Conservation (phyloP, 129 eudicot species). For the Lactuca saligna region DNA sequence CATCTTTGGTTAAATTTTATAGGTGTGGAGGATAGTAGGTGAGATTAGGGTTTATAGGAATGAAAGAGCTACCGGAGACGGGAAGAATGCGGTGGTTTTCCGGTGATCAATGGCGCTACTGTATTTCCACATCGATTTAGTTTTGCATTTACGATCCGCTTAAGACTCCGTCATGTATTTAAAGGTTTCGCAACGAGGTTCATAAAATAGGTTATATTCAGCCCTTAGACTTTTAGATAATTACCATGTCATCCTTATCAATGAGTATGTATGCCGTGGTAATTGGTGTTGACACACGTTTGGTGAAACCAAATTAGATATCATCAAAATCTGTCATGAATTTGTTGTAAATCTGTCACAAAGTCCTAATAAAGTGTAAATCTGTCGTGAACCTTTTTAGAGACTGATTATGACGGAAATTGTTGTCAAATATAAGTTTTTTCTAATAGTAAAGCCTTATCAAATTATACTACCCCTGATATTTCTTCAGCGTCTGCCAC, state of each 20-base stretch:
- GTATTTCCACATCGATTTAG: conserved; percentile 18
- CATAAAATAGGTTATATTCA: not conserved
- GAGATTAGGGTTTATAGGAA: conserved; percentile 27
- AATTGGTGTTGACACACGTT: not conserved
- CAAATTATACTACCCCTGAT: too few species aligned
- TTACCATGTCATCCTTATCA: not conserved
- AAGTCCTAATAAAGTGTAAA: too few species aligned
- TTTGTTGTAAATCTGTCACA: too few species aligned
- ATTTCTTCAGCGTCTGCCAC: too few species aligned
- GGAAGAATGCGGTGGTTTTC: conserved; percentile 31
- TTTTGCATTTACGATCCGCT: conserved; percentile 12
- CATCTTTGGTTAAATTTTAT: conserved; percentile 23
- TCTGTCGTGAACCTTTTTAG: too few species aligned
- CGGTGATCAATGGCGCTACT: conserved; percentile 3
- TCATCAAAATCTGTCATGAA: not conserved
- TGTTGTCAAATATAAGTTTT: too few species aligned
- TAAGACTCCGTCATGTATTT: conserved; percentile 13
- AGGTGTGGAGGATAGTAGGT: conserved; percentile 15
- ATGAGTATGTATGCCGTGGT: not conserved
- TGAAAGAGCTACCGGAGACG: conserved; percentile 7
- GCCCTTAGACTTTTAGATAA: conserved; percentile 9
- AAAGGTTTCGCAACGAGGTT: conserved; percentile 23
- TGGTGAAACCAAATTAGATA: not conserved
- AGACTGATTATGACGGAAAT: too few species aligned
- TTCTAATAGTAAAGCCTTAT: too few species aligned